Evolutionary conservation across 108 stramenopile genomes (phyloP).

Genomic region (Poteriospumella lacustris): DNA sequence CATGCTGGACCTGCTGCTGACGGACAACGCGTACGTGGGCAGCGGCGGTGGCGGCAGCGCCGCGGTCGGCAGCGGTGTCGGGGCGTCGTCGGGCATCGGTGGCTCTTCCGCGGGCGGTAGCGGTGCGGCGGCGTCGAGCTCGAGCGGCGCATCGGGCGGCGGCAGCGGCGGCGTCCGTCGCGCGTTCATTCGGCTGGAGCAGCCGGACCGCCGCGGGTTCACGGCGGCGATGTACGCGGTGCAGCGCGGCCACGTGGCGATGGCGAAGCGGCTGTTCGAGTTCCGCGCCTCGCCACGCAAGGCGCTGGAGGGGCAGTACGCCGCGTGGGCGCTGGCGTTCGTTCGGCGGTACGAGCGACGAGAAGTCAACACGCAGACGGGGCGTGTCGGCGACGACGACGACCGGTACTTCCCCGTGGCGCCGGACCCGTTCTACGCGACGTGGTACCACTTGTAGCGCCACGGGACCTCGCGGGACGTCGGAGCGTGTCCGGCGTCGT

Average conservation of each 20-base stretch:
- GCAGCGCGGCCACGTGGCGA: neutral
- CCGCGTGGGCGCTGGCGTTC: constrained; percentile 7
- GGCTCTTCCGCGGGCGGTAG: too few relatives aligned
- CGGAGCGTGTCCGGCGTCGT: too few relatives aligned
- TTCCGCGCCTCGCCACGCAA: neutral
- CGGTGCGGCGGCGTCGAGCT: too few relatives aligned
- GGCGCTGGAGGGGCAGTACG: neutral
- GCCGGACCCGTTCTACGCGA: constrained; percentile 5
- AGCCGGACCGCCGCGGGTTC: neutral
- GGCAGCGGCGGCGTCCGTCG: too few relatives aligned
- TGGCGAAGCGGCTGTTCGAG: neutral
- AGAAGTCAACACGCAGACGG: neutral
- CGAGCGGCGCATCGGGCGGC: too few relatives aligned
- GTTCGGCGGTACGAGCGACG: neutral
- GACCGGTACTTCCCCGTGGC: neutral
- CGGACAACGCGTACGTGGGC: too few relatives aligned
- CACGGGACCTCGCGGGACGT: too few relatives aligned
- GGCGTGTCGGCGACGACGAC: constrained; percentile 16
- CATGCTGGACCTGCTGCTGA: constrained; percentile 13
- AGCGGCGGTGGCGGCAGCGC: too few relatives aligned
- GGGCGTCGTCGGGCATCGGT: too few relatives aligned
- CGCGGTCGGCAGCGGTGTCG: too few relatives aligned
- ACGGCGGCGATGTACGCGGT: constrained; percentile 18
- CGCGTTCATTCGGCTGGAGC: neutral
- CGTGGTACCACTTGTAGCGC: too few relatives aligned